phyloP scores from a whole-genome alignment of 2,329 filamentous ascomycete genomes.

The Alternaria sp. region DNA sequence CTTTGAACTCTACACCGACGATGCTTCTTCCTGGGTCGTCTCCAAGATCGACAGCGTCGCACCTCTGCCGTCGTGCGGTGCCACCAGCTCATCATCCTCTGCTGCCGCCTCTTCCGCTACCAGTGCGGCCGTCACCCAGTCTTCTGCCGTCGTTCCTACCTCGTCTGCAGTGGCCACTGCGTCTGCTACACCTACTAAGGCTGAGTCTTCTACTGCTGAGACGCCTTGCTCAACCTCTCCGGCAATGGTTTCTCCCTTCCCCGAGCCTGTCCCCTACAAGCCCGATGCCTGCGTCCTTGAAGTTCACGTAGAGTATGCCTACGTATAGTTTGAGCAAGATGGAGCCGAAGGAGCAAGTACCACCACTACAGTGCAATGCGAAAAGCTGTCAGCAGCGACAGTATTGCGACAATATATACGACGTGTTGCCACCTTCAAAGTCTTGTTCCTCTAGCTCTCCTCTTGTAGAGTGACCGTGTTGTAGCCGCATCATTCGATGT shows the following conservation, averaged over 20 bases:
- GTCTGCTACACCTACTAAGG: not conserved
- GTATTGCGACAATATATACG: not conserved
- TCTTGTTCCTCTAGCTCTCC: not conserved
- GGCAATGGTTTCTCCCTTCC: constrained; percentile 14
- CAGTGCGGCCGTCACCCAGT: not conserved
- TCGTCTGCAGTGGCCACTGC: not conserved
- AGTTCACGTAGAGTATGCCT: constrained; percentile 18
- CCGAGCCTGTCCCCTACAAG: constrained; percentile 14
- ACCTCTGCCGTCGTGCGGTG: constrained; percentile 1
- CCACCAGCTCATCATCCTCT: constrained; percentile 8
- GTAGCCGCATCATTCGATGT: not conserved
- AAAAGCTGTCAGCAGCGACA: not conserved
- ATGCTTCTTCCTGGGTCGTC: constrained; percentile 27
- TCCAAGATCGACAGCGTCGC: constrained; percentile 19
- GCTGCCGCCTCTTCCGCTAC: not conserved
- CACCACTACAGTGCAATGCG: not conserved
- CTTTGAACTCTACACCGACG: constrained; percentile 44
- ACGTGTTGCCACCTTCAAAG: not conserved
- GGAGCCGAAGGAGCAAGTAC: not conserved
- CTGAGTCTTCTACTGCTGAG: constrained; percentile 1
- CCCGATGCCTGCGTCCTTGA: constrained; percentile 12
- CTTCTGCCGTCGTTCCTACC: not conserved
- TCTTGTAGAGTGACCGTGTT: not conserved
- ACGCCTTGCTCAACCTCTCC: constrained; percentile 18
- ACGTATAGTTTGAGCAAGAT: constrained; percentile 3